These are phyloP conservation scores for Aspergillus neotritici DNA, from an alignment of 2,329 filamentous ascomycete species.

Conservation along the genomic window DNA sequence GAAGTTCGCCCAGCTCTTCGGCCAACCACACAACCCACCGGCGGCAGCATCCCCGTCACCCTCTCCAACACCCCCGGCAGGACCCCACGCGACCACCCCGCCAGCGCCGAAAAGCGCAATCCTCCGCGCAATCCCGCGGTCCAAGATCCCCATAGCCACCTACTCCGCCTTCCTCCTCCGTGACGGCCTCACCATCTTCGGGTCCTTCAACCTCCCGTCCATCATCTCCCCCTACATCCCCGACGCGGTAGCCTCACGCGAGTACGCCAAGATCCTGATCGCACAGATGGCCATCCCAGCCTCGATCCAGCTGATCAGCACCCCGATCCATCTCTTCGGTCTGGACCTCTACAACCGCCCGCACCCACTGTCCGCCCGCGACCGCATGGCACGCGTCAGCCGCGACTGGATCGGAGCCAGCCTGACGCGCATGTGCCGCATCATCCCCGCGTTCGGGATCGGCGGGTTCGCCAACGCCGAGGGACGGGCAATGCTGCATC, in stretches of 20 bases:
- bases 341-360: conserved; percentile 76
- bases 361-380: conserved; percentile 41
- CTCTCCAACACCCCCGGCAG: conserved; percentile 3
- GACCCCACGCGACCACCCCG: conserved; percentile 1
- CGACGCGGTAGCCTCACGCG: conserved; percentile 67
- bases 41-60: conserved; percentile 1
- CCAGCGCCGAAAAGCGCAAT: conserved; percentile 13
- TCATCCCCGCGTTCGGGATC: conserved; percentile 80
- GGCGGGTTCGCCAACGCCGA: conserved; percentile 74
- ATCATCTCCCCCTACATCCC: conserved; percentile 51
- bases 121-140: conserved; percentile 24
- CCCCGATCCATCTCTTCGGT: conserved; percentile 75
- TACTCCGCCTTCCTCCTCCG: conserved; percentile 64
- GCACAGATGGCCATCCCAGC: conserved; percentile 78
- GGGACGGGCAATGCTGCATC: conserved; percentile 26
- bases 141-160: conserved; percentile 43
- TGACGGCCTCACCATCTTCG: conserved; percentile 79
- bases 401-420: conserved; percentile 71
- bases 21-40: conserved; percentile 15
- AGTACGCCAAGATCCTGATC: conserved; percentile 77
- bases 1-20: conserved; percentile 72
- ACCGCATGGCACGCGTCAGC: conserved; percentile 58
- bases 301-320: conserved; percentile 68
- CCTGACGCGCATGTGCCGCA: conserved; percentile 69
- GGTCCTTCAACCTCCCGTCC: conserved; percentile 25